These are phyloP conservation scores for Daldinia decipiens DNA, from an alignment of 495 filamentous ascomycete genomes.

Conservation along the genomic window DNA sequence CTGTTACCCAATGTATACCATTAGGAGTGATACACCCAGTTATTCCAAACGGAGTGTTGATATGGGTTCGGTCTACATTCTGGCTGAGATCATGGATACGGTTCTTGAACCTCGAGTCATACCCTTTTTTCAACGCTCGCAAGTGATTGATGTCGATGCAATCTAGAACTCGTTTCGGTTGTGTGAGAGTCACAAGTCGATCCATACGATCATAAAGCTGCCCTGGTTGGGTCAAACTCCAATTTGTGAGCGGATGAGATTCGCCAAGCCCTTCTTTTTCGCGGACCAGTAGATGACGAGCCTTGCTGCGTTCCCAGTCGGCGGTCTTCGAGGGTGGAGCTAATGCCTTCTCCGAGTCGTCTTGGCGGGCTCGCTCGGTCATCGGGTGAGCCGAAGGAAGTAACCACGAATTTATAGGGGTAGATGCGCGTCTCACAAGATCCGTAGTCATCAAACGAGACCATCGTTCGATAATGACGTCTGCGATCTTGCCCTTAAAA, in stretches of 20 bases:
- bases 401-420: conserved; percentile 71
- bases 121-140: conserved; percentile 47
- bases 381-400: conserved; percentile 66
- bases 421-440: conserved; percentile 67
- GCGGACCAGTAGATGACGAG: conserved; percentile 65
- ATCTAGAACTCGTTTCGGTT: conserved; percentile 70
- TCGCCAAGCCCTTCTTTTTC: conserved; percentile 58
- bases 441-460: not conserved
- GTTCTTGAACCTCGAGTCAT: conserved; percentile 74
- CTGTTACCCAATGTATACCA: conserved; percentile 71
- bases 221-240: conserved; percentile 61
- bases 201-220: conserved; percentile 66
- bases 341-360: conserved; percentile 51
- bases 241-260: conserved; percentile 65
- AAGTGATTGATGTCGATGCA: conserved; percentile 72
- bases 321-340: conserved; percentile 42
- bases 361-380: conserved; percentile 59
- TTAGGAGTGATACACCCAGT: conserved; percentile 76
- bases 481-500: conserved; percentile 36
- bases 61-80: conserved; percentile 69
- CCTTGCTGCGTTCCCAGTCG: conserved; percentile 68
- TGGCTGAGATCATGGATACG: conserved; percentile 75
- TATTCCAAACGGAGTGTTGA: conserved; percentile 62
- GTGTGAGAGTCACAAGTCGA: conserved; percentile 23
- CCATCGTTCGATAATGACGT: conserved; percentile 35